These are phyloP conservation scores for Lotus japonicus DNA, from an alignment of 306 rosid species.

Conservation along the genomic window DNA sequence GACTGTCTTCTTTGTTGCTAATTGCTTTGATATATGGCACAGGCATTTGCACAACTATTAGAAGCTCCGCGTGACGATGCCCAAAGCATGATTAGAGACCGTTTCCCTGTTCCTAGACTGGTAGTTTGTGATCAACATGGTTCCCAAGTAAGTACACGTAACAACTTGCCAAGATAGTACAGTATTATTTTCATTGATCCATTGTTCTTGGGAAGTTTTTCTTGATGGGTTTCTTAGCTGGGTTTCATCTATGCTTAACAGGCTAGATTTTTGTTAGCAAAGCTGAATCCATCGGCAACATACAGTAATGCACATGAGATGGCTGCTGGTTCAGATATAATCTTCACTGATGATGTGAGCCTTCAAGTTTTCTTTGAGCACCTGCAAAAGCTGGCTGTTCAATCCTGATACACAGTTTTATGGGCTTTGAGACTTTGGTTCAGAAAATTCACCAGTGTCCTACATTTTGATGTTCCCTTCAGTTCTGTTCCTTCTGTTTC, in stretches of 20 bases:
- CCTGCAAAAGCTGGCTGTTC: conserved; percentile 84
- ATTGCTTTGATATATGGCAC: conserved; percentile 20
- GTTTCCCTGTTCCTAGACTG: conserved; percentile 84
- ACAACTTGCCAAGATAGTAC: neutral
- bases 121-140: conserved; percentile 93
- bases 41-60: conserved; percentile 77
- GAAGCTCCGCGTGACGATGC: conserved; percentile 71
- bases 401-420: conserved; percentile 33
- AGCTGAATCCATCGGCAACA: conserved; percentile 90
- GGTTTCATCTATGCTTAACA: conserved; percentile 32
- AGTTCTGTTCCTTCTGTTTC: conserved; percentile 34
- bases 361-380: conserved; percentile 94
- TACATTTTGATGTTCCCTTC: conserved; percentile 28
- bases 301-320: conserved; percentile 72
- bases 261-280: conserved; percentile 82
- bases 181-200: neutral
- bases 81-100: conserved; percentile 49
- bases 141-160: conserved; percentile 58
- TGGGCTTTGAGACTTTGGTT: conserved; percentile 28
- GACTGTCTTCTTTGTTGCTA: neutral
- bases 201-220: conserved; percentile 7
- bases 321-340: conserved; percentile 78
- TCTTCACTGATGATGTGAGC: conserved; percentile 86
- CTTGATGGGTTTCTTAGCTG: neutral
- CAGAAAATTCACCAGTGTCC: conserved; percentile 29